These are phyloP conservation scores for Colletotrichum somersetense DNA, from an alignment of 2,329 filamentous ascomycete genomes.

Conservation along the genomic window DNA sequence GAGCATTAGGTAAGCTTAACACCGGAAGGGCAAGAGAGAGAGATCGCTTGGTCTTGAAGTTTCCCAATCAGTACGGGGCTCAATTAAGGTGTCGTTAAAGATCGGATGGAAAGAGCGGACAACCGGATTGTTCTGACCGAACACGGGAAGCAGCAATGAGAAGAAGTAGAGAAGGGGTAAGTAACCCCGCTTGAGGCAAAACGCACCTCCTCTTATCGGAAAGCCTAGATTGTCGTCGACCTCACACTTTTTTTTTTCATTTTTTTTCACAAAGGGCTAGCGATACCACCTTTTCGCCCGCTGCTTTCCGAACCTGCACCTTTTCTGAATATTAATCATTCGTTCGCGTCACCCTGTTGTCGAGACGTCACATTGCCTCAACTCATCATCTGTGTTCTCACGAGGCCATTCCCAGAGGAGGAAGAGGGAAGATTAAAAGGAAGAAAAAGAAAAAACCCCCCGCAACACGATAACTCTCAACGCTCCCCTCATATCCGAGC, in stretches of 20 bases:
- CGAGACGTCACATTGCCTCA: background rate
- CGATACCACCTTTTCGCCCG: constrained; percentile 28
- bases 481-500: constrained; percentile 33
- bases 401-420: background rate
- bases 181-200: constrained; percentile 41
- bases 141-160: constrained; percentile 17
- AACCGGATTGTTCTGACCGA: background rate
- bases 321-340: background rate
- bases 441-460: background rate
- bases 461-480: constrained; percentile 40
- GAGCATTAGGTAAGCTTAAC: background rate
- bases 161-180: constrained; percentile 39
- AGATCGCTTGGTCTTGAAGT: background rate
- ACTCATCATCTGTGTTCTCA: constrained; percentile 8
- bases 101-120: constrained; percentile 3
- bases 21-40: background rate
- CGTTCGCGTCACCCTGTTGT: constrained; percentile 1
- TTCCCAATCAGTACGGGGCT: constrained; percentile 7
- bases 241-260: background rate
- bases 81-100: background rate
- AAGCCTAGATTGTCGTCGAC: constrained; percentile 41
- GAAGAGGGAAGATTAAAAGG: background rate
- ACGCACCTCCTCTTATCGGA: constrained; percentile 40
- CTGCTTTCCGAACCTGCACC: constrained; percentile 7
- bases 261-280: background rate